Evolutionary conservation across 2,329 filamentous ascomycete genomes (phyloP), one percentile per base, ranked within the genome.

Genomic region (Alternaria panax): DNA sequence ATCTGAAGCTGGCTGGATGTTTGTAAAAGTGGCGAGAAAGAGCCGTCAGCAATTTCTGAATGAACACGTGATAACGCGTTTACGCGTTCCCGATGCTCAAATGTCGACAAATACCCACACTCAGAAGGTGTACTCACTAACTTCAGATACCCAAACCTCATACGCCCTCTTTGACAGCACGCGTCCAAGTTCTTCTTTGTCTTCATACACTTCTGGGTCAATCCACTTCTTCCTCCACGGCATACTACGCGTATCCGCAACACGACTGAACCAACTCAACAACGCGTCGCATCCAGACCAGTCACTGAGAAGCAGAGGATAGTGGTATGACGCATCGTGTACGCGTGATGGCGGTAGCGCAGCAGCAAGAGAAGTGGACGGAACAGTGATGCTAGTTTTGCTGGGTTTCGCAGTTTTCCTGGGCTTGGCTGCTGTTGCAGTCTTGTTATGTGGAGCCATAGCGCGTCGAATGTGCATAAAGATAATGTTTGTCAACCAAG

Each of bases 91-190:
- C 2, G 22, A n/a, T 32, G 30, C 22, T 32, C 34, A 38, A 28
- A 42, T 22, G 30, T 45, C 40, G 14, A 20, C 22, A 7, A 40
- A 27, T 3, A 4, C 27, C 20, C 28, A 28, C 48, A 28, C 11
- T 1, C 25, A 34, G 7, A 25, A 46, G 16, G n/a, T 20, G 5
- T 18, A 76, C 74, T 73, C 62, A 77, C 74, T 89, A 65, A 88
- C 85, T 76, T 89, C 87, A 68, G 84, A 87, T 69, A 89, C 87
- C 85, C 87, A 89, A 46, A 89, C 87, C 71, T 88, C 83, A 75
- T 89, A 89, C 2, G 87, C 87, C 47, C 87, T 83, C 28, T 78
- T 81, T 58, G 84, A 82, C 11, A 88, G 78, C 3, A 72, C 73
- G n/a, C 58, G 46, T 11, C 48, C 62, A 8, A 84, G 76, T n/a